A percentile compares a stretch with the other conserved stretches of the same genome.
phyloP scores from a whole-genome alignment of 2,329 filamentous ascomycete genomes.

The Alternaria incomplexa region DNA sequence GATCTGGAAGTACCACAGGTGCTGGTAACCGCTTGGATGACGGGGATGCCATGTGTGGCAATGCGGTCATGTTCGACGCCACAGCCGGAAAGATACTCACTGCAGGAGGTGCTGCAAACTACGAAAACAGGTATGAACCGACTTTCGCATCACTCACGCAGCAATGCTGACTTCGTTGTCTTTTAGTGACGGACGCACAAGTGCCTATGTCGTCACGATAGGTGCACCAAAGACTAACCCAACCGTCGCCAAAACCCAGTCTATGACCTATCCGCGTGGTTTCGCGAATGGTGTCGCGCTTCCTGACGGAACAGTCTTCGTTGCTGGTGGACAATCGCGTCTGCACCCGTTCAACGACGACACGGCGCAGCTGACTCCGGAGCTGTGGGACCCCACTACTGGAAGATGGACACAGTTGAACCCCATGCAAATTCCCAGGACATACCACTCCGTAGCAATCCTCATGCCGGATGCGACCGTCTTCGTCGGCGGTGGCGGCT shows the following conservation, averaged over 20 bases:
- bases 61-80: slow-evolving; percentile 65
- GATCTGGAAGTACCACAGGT: slow-evolving; percentile 48
- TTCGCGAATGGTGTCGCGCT: slow-evolving; percentile 39
- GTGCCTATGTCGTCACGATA: slow-evolving; percentile 60
- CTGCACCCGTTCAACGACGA: slow-evolving; percentile 28
- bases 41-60: slow-evolving; percentile 62
- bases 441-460: slow-evolving; percentile 38
- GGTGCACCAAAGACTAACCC: slow-evolving; percentile 33
- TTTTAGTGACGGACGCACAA: slow-evolving; percentile 48
- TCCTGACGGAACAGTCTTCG: slow-evolving; percentile 44
- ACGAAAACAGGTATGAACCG: slow-evolving; percentile 29
- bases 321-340: slow-evolving; percentile 35
- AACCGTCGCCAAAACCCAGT: slow-evolving; percentile 23
- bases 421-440: slow-evolving; percentile 29
- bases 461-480: slow-evolving; percentile 37
- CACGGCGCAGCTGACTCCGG: slow-evolving; percentile 22
- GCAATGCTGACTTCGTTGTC: background rate
- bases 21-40: slow-evolving; percentile 56
- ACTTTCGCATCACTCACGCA: background rate
- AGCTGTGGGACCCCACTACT: slow-evolving; percentile 33
- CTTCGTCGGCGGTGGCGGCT: slow-evolving; percentile 35
- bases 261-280: slow-evolving; percentile 36
- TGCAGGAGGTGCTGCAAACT: slow-evolving; percentile 57
- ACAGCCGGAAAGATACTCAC: slow-evolving; percentile 60
- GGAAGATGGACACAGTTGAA: slow-evolving; percentile 30